Evolutionary conservation across 768 basidiomycete genomes (phyloP).

Genomic region (Leccinum boreale): DNA sequence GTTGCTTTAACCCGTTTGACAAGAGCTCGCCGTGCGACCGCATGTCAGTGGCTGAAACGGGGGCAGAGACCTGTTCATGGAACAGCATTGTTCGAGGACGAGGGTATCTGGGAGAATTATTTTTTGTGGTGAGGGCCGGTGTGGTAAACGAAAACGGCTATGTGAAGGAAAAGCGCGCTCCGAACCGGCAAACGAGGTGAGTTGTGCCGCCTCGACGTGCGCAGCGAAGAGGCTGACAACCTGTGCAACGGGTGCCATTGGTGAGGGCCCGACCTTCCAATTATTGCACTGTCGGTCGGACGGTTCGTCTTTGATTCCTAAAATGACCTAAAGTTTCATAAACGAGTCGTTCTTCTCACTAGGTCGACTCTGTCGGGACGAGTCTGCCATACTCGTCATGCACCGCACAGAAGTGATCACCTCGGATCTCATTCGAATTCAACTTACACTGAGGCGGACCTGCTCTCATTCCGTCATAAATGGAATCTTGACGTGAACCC

Average conservation of each 20-base stretch:
- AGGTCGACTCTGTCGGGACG: constrained; percentile 25
- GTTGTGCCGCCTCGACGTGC: neutral
- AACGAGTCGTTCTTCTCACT: constrained; percentile 27
- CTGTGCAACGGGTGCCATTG: constrained; percentile 15
- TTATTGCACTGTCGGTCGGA: constrained; percentile 3
- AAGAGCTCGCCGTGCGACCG: constrained; percentile 39
- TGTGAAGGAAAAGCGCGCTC: constrained; percentile 14
- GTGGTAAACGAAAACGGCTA: constrained; percentile 14
- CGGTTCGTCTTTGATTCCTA: constrained; percentile 28
- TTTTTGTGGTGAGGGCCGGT: neutral
- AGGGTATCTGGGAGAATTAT: neutral
- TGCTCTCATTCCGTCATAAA: constrained; percentile 18
- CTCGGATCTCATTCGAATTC: constrained; percentile 30
- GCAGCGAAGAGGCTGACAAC: constrained; percentile 10
- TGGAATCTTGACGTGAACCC: constrained; percentile 29
- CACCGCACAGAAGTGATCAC: constrained; percentile 27
- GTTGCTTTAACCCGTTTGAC: constrained; percentile 44
- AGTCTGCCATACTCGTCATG: constrained; percentile 32
- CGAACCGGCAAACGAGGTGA: constrained; percentile 6
- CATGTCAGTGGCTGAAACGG: constrained; percentile 15
- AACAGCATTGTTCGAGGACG: neutral
- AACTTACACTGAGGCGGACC: constrained; percentile 18
- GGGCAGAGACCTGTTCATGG: neutral
- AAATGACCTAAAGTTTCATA: constrained; percentile 35
- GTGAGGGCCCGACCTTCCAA: constrained; percentile 13